These are phyloP conservation scores for Centella asiatica DNA, from an alignment of 129 eudicot genomes.

Conservation along the genomic window DNA sequence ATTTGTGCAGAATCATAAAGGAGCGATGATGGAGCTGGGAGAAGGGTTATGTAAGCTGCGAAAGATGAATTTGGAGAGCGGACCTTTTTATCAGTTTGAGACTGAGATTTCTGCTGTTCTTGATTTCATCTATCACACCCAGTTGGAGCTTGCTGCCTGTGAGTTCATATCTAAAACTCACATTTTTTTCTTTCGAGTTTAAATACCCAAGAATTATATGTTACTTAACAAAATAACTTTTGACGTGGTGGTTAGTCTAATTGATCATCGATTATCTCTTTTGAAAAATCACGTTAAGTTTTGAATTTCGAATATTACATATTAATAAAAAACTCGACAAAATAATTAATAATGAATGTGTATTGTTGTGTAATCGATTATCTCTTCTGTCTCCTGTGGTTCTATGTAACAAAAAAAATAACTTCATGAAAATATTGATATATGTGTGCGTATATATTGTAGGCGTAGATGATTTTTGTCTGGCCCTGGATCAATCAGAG, in stretches of 20 bases:
- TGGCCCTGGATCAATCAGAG: slow-evolving; percentile 81
- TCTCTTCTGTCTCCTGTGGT: too few relatives aligned
- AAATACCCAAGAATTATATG: too few relatives aligned
- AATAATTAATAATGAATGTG: too few relatives aligned
- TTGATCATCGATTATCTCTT: too few relatives aligned
- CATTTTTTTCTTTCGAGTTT: too few relatives aligned
- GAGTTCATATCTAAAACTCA: slow-evolving; percentile 20
- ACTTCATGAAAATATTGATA: too few relatives aligned
- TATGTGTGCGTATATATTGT: background rate
- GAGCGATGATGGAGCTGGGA: slow-evolving; percentile 97
- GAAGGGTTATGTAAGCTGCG: slow-evolving; percentile 84
- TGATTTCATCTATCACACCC: slow-evolving; percentile 85
- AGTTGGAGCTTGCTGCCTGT: slow-evolving; percentile 90
- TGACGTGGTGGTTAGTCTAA: too few relatives aligned
- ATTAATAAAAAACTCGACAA: too few relatives aligned
- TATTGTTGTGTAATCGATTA: too few relatives aligned
- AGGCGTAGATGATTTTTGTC: slow-evolving; percentile 76
- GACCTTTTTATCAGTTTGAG: slow-evolving; percentile 77
- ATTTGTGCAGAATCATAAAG: slow-evolving; percentile 58
- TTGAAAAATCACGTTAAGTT: too few relatives aligned
- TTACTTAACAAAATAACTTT: background rate
- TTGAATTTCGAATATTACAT: too few relatives aligned
- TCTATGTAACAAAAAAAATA: too few relatives aligned
- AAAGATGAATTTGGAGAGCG: slow-evolving; percentile 58
- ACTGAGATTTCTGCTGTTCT: slow-evolving; percentile 62